phyloP scores from a whole-genome alignment of 2,329 filamentous ascomycete genomes.

The Graphiopsis chlorocephala region DNA sequence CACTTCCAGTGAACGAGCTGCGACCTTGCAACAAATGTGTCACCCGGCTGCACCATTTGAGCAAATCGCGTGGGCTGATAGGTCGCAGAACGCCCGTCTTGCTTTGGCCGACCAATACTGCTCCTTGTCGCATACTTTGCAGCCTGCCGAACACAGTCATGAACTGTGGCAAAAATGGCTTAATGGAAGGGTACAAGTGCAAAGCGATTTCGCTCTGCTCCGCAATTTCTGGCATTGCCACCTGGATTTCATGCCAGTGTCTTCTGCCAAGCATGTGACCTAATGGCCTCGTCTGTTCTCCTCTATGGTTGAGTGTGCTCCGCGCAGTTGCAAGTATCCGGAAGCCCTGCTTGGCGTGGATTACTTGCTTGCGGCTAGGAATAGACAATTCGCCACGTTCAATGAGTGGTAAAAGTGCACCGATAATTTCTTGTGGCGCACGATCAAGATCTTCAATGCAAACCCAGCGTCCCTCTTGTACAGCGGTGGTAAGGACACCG shows the following conservation, averaged over 20 bases:
- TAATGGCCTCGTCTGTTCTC: slow-evolving; percentile 68
- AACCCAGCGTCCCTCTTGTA: slow-evolving; percentile 92
- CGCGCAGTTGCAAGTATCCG: slow-evolving; percentile 89
- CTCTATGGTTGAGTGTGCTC: slow-evolving; percentile 62
- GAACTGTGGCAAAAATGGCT: slow-evolving; percentile 54
- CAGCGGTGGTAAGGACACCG: slow-evolving; percentile 89
- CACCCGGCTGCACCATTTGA: slow-evolving; percentile 87
- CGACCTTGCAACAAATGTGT: slow-evolving; percentile 61
- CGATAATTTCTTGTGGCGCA: slow-evolving; percentile 91
- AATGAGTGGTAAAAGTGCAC: slow-evolving; percentile 85
- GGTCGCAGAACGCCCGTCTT: slow-evolving; percentile 59
- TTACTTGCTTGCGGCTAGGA: slow-evolving; percentile 80
- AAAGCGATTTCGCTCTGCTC: slow-evolving; percentile 75
- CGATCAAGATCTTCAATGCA: slow-evolving; percentile 95
- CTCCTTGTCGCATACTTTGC: slow-evolving; percentile 39
- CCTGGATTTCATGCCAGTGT: slow-evolving; percentile 77
- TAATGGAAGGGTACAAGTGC: slow-evolving; percentile 67
- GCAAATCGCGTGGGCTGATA: slow-evolving; percentile 70
- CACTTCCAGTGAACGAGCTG: slow-evolving; percentile 63
- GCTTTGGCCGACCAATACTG: slow-evolving; percentile 47
- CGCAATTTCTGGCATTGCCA: slow-evolving; percentile 61
- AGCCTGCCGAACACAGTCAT: slow-evolving; percentile 56
- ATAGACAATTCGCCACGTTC: slow-evolving; percentile 89
- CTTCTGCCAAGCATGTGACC: slow-evolving; percentile 73
- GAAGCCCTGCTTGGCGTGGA: slow-evolving; percentile 81